phyloP scores from a whole-genome alignment of 163 green algal genomes.

The Scenedesmus sp. region DNA sequence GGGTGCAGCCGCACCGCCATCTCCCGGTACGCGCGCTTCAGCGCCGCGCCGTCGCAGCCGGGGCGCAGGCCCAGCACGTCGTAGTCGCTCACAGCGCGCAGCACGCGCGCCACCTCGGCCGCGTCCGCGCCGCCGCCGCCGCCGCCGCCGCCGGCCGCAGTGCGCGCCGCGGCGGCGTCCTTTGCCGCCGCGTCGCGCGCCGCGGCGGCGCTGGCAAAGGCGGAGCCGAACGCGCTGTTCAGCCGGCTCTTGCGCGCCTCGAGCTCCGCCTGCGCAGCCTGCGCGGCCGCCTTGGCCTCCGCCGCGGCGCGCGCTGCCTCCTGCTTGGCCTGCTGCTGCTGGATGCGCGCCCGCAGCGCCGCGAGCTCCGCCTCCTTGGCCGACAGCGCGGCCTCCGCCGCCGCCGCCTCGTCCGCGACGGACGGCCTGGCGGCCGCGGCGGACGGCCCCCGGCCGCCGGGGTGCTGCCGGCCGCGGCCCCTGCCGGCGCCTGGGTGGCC shows the following conservation, averaged over 20 bases:
- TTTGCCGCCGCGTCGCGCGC: not conserved
- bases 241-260: conserved; percentile 40
- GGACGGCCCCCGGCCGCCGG: conserved; percentile 9
- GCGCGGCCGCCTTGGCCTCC: not conserved
- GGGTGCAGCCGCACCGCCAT: conserved; percentile 59
- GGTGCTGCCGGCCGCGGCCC: not conserved
- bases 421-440: not conserved
- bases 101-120: conserved; percentile 42
- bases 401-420: not conserved
- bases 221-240: conserved; percentile 47
- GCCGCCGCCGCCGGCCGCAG: not conserved
- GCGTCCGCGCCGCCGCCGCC: conserved; percentile 18
- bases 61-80: conserved; percentile 48
- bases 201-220: conserved; percentile 40
- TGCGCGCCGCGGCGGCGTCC: not conserved
- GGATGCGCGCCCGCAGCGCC: conserved; percentile 17
- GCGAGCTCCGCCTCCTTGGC: conserved; percentile 38
- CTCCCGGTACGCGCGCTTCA: conserved; percentile 60
- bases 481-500: not conserved
- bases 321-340: conserved; percentile 24
- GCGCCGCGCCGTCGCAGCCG: conserved; percentile 29
- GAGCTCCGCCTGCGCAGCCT: conserved; percentile 11
- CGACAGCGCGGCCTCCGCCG: conserved; percentile 12
- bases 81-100: conserved; percentile 35
- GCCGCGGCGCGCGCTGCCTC: conserved; percentile 26